phyloP scores from a whole-genome alignment of 2,329 filamentous ascomycete genomes.

The Dactylellina cionopaga region DNA sequence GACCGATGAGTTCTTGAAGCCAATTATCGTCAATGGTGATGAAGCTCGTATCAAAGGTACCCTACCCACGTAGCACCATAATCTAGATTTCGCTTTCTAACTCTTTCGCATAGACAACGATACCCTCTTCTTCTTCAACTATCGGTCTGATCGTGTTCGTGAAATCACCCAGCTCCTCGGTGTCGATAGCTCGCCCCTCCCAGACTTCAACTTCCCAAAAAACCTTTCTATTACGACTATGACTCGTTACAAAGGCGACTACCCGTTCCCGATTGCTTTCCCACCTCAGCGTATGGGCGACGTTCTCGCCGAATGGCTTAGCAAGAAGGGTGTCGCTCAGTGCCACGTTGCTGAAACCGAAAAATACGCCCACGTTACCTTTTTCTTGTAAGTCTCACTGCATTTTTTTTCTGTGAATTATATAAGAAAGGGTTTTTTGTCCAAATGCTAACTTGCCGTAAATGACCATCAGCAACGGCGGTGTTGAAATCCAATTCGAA shows the following conservation, averaged over 20 bases:
- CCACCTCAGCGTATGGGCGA: conserved; percentile 95
- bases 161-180: conserved; percentile 96
- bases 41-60: conserved; percentile 84
- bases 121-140: conserved; percentile 99
- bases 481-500: conserved; percentile 94
- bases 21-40: conserved; percentile 90
- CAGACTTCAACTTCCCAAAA: conserved; percentile 93
- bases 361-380: conserved; percentile 99
- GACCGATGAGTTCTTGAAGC: conserved; percentile 97
- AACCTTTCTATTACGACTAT: conserved; percentile 89
- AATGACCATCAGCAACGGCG: conserved; percentile 90
- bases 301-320: conserved; percentile 96
- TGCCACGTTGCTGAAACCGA: conserved; percentile 98
- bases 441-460: background rate
- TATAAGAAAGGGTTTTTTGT: background rate
- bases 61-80: background rate
- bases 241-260: conserved; percentile 98
- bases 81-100: no score
- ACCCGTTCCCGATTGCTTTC: conserved; percentile 90
- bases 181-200: conserved; percentile 86
- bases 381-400: conserved; percentile 62
- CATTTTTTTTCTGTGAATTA: background rate
- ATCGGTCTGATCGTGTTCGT: conserved; percentile 95
- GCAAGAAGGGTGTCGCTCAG: conserved; percentile 88
- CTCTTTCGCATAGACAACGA: conserved; percentile 74